Conservation (phyloP, 768 basidiomycete species). For the button mushroom (Agaricus bisporus) region DNA sequence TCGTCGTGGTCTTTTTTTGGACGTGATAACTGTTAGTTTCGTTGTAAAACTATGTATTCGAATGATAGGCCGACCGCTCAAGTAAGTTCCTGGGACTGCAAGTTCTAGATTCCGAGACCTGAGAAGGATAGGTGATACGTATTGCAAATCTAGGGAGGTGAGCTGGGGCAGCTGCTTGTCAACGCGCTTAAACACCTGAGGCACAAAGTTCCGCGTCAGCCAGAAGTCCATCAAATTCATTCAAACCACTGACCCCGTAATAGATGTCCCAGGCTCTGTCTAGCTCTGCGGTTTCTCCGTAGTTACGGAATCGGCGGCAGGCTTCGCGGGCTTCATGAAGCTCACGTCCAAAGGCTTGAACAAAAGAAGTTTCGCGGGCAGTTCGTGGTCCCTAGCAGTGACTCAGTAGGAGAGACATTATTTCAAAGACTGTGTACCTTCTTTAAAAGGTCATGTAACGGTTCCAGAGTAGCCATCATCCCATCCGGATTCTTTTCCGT, state of each 20-base stretch:
- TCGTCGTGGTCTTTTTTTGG: slow-evolving; percentile 93
- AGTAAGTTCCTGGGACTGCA: slow-evolving; percentile 97
- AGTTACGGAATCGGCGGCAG: slow-evolving; percentile 77
- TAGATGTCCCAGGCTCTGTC: slow-evolving; percentile 99
- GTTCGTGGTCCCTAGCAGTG: slow-evolving; percentile 79
- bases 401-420: background rate
- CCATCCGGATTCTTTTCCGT: slow-evolving; percentile 95
- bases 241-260: slow-evolving; percentile 61
- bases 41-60: slow-evolving; percentile 81
- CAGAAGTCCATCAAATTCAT: background rate
- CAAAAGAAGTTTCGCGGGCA: slow-evolving; percentile 90
- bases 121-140: slow-evolving; percentile 89
- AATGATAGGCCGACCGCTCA: slow-evolving; percentile 78
- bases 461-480: slow-evolving; percentile 92
- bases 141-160: slow-evolving; percentile 90
- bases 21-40: slow-evolving; percentile 89
- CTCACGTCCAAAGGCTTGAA: slow-evolving; percentile 90
- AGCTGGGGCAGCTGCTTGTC: slow-evolving; percentile 90
- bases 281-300: slow-evolving; percentile 82
- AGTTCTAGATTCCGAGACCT: slow-evolving; percentile 87
- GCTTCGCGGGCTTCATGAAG: slow-evolving; percentile 90
- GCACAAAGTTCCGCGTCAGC: background rate
- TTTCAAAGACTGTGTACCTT: slow-evolving; percentile 43
- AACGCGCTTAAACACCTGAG: slow-evolving; percentile 90
- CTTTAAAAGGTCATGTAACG: slow-evolving; percentile 89